Evolutionary conservation across 75 land plant species (phyloP), one percentile per base, ranked within the genome.

Genomic region (Pinus albicaulis): DNA sequence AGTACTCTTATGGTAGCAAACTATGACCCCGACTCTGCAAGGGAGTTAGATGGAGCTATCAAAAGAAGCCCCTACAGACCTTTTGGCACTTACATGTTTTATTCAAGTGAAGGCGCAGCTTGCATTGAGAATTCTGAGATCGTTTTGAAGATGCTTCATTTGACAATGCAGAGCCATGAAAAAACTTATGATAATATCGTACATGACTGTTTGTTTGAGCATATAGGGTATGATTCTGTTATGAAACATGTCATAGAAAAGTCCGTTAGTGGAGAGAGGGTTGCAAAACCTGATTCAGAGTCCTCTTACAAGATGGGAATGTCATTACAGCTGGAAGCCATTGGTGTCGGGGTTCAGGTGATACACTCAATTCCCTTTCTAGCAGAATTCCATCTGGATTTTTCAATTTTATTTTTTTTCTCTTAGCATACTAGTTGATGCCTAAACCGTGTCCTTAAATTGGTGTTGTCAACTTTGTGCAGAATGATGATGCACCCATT

Each of bases 71-170:
- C 92, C 36, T 92, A 87, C 66, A 79, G 86, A 63, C 92, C 94
- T 16, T 82, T 83, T 68, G 94, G 92, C 20, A 83, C 76, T 1
- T 89, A 74, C 74, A 74, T 81, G n/a, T 87, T 91, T 74, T 82
- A 62, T 73, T 76, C 78, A 19, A 72, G 74, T 10, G 55, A 65
- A 72, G 90, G 82, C 12, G 20, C 77, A 12, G 69, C 78, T 3
- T 82, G 87, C 26, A 15, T 84, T 56, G 79, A 76, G 15, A 88
- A 91, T 63, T 69, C 88, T 13, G 82, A 86, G 57, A 86, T 91
- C 31, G 80, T 91, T 59, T 64, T 91, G 74, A 89, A 89, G n/a
- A 48, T 92, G 63, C 65, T 92, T 28, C 56, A 74, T 64, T 55
- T 82, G 78, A 77, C 71, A 0, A n/a, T 68, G 53, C 24, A 41